These are phyloP conservation scores for Vaccinium myrtillus DNA, from an alignment of 148 eudicot species.

Conservation along the genomic window DNA sequence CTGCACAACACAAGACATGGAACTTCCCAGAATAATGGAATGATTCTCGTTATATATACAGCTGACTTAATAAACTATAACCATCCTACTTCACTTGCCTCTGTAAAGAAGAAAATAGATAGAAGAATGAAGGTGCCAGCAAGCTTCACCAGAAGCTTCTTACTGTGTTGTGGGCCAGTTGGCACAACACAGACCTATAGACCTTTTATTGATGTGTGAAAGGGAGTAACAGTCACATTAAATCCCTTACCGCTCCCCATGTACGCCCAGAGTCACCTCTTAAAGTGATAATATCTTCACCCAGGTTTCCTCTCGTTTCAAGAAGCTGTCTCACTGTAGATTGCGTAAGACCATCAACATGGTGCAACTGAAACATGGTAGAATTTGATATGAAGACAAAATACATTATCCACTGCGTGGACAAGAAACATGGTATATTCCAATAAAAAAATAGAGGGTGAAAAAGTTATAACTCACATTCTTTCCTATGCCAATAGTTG, in stretches of 20 bases:
- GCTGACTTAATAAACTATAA: background rate
- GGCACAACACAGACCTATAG: background rate
- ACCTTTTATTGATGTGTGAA: background rate
- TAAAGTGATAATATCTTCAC: constrained; percentile 46
- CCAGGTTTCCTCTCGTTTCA: constrained; percentile 32
- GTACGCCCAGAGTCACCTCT: constrained; percentile 70
- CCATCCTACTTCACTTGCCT: background rate
- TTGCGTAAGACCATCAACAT: constrained; percentile 76
- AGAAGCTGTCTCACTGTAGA: constrained; percentile 53
- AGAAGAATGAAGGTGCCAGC: background rate
- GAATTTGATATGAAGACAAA: background rate
- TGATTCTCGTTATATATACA: background rate
- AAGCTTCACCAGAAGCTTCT: background rate
- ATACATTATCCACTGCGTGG: background rate
- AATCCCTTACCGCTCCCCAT: constrained; percentile 66
- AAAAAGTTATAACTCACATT: constrained; percentile 53
- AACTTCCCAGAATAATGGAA: background rate
- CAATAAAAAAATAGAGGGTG: background rate
- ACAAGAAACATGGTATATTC: background rate
- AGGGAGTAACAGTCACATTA: background rate
- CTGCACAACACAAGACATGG: background rate
- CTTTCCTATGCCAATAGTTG: constrained; percentile 88
- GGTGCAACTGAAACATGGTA: constrained; percentile 63
- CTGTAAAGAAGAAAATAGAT: background rate
- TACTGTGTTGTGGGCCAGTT: background rate